Percentiles rank a stretch among this genome's conserved stretches.
phyloP scores from a whole-genome alignment of 2,329 filamentous ascomycete genomes.

The Pseudogymnoascus sp. region DNA sequence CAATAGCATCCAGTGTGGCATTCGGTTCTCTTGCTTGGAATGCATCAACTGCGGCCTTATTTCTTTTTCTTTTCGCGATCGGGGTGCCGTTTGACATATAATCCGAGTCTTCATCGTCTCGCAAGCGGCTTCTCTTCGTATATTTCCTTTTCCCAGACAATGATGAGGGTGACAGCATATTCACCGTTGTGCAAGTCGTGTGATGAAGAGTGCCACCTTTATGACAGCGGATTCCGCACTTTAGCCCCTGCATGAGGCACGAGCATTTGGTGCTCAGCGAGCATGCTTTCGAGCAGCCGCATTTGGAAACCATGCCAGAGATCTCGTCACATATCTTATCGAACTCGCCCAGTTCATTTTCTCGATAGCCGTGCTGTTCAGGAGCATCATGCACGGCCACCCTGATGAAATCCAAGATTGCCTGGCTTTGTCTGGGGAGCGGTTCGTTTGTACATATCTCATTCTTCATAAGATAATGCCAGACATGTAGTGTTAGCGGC shows the following conservation, averaged over 20 bases:
- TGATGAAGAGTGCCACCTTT: background rate
- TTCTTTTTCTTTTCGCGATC: background rate
- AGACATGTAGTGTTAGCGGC: background rate
- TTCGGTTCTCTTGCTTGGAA: background rate
- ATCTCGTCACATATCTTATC: background rate
- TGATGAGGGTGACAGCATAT: background rate
- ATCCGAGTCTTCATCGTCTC: background rate
- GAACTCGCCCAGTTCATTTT: background rate
- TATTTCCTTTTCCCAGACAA: background rate
- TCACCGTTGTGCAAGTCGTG: background rate
- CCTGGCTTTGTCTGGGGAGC: conserved; percentile 6
- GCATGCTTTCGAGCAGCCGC: background rate
- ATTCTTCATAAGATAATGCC: conserved; percentile 10
- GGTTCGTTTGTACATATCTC: conserved; percentile 11
- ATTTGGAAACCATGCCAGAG: background rate
- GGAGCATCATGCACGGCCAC: background rate
- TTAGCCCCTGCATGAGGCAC: background rate
- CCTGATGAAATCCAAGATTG: conserved; percentile 3
- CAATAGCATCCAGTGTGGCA: background rate
- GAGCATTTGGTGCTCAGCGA: background rate
- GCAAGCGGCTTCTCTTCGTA: background rate
- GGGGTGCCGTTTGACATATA: background rate
- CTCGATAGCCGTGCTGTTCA: background rate
- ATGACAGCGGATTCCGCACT: background rate
- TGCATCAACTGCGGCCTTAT: background rate